Evolutionary conservation across 805 yeast genomes (phyloP).

Genomic region (Nakazawaea holstii): DNA sequence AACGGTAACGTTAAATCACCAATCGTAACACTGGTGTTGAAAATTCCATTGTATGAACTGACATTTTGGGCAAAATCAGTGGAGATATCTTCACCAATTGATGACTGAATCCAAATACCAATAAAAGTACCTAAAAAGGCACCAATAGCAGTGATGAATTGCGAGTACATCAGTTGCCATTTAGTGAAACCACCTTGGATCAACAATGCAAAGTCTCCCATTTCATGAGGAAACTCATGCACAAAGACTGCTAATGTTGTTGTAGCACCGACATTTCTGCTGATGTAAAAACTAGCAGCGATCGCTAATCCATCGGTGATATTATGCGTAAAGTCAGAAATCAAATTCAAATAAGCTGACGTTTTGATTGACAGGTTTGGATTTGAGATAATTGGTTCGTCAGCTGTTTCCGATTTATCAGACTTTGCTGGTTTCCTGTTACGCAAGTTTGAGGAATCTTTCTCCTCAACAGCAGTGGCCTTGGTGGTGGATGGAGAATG

Average conservation of each 20-base stretch:
- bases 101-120: slow-evolving; percentile 52
- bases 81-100: slow-evolving; percentile 19
- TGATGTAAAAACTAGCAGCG: slow-evolving; percentile 61
- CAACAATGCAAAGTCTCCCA: slow-evolving; percentile 73
- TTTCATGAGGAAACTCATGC: slow-evolving; percentile 79
- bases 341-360: slow-evolving; percentile 59
- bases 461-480: slow-evolving; percentile 15
- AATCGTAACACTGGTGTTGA: slow-evolving; percentile 45
- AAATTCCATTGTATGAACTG: slow-evolving; percentile 27
- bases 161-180: slow-evolving; percentile 61
- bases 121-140: slow-evolving; percentile 60
- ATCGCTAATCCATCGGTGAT: slow-evolving; percentile 75
- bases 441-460: slow-evolving; percentile 12
- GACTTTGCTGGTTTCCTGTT: slow-evolving; percentile 15
- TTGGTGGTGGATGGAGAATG: slow-evolving; percentile 31
- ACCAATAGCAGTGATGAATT: slow-evolving; percentile 60
- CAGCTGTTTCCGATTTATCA: slow-evolving; percentile 10
- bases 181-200: slow-evolving; percentile 66
- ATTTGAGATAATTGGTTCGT: slow-evolving; percentile 23
- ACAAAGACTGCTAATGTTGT: slow-evolving; percentile 67
- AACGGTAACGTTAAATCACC: slow-evolving; percentile 59
- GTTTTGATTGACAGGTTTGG: slow-evolving; percentile 35
- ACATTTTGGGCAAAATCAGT: slow-evolving; percentile 9
- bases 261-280: slow-evolving; percentile 56
- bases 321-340: slow-evolving; percentile 71